Evolutionary conservation across 2,329 filamentous ascomycete species (phyloP).

Genomic region (Annulohypoxylon truncatum): DNA sequence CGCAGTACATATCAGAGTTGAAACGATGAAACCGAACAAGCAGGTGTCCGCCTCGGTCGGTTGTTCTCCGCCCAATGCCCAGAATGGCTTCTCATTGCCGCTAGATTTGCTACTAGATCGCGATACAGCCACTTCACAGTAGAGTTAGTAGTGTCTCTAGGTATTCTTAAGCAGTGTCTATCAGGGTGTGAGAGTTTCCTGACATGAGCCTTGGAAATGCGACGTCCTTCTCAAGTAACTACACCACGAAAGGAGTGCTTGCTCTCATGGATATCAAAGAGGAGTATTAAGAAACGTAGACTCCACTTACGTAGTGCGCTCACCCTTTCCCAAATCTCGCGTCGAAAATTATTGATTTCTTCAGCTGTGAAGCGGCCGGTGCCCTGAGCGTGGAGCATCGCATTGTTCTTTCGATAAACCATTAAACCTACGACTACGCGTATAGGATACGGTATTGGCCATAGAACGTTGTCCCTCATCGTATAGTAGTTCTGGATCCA

Average conservation of each 20-base stretch:
- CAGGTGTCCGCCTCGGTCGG: constrained; percentile 69
- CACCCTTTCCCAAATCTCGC: constrained; percentile 66
- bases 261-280: not conserved
- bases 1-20: constrained; percentile 64
- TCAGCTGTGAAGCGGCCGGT: constrained; percentile 61
- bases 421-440: constrained; percentile 64
- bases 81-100: constrained; percentile 59
- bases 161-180: too few relatives aligned
- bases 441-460: constrained; percentile 62
- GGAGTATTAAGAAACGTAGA: not conserved
- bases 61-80: constrained; percentile 63
- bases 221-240: too few relatives aligned
- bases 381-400: constrained; percentile 67
- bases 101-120: constrained; percentile 44
- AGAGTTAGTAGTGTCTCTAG: not conserved
- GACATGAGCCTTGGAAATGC: too few relatives aligned
- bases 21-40: constrained; percentile 68
- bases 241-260: too few relatives aligned
- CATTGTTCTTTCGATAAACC: constrained; percentile 56
- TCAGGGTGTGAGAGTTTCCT: not conserved
- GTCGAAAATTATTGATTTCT: constrained; percentile 59
- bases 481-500: constrained; percentile 70
- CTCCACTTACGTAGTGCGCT: constrained; percentile 54
- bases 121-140: constrained; percentile 34
- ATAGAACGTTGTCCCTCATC: constrained; percentile 66